phyloP scores from a whole-genome alignment of 192 early-diverging fungal genomes.

The Diversispora epigaea region DNA sequence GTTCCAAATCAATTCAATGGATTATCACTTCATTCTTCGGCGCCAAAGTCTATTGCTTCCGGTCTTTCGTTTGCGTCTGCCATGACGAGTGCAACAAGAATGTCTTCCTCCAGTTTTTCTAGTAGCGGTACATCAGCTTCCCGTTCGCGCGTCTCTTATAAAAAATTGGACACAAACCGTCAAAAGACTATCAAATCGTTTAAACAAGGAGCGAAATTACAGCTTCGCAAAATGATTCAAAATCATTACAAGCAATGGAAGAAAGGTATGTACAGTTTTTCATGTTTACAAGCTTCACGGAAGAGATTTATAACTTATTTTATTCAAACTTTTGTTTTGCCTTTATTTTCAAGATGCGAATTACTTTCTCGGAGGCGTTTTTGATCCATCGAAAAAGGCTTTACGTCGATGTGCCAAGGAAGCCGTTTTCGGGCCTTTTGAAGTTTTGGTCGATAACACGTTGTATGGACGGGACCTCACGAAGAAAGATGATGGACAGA shows the following conservation, averaged over 20 bases:
- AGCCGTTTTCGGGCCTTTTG: constrained; percentile 19
- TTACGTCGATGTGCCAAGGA: constrained; percentile 16
- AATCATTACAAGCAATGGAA: constrained; percentile 15
- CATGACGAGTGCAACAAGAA: constrained; percentile 14
- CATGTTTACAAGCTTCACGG: neutral
- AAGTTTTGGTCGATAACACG: constrained; percentile 21
- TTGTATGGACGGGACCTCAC: constrained; percentile 23
- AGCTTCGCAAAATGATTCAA: constrained; percentile 24
- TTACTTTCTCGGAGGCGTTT: constrained; percentile 22
- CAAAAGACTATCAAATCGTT: constrained; percentile 22
- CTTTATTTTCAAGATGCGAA: constrained; percentile 26
- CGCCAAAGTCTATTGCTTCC: constrained; percentile 12
- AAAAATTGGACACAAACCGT: neutral
- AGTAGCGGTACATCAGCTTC: neutral
- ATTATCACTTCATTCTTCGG: neutral
- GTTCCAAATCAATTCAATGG: constrained; percentile 2
- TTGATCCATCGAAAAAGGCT: constrained; percentile 21
- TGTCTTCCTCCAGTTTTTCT: constrained; percentile 6
- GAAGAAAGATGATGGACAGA: constrained; percentile 23
- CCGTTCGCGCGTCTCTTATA: constrained; percentile 11
- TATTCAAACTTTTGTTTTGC: neutral
- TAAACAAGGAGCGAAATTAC: constrained; percentile 18
- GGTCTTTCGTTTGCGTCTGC: constrained; percentile 22
- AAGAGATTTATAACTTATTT: constrained; percentile 6
- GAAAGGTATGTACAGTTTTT: constrained; percentile 4